phyloP scores from a whole-genome alignment of 768 basidiomycete genomes.

The Mycena pura region DNA sequence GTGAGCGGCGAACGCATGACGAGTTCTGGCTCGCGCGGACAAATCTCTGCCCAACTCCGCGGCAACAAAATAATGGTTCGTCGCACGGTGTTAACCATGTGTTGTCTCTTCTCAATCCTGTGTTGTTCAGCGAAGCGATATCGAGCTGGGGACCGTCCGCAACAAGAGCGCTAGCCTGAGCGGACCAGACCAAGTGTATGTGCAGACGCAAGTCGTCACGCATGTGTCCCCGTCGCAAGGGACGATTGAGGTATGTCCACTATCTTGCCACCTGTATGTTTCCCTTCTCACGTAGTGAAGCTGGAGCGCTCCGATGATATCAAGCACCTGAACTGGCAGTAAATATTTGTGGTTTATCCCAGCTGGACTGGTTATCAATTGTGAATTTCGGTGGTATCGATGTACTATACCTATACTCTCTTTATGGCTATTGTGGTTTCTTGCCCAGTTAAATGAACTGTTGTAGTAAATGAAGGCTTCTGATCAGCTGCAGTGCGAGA shows the following conservation, averaged over 20 bases:
- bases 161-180: background rate
- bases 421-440: no score
- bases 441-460: no score
- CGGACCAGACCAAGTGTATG: constrained; percentile 17
- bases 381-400: no score
- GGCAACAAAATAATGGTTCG: constrained; percentile 4
- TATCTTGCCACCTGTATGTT: background rate
- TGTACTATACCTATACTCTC: no score
- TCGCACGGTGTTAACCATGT: background rate
- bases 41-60: background rate
- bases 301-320: background rate
- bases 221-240: constrained; percentile 23
- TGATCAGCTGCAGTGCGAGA: no score
- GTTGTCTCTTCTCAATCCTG: background rate
- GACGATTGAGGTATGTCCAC: constrained; percentile 6
- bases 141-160: constrained; percentile 17
- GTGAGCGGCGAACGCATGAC: constrained; percentile 10
- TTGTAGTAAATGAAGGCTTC: no score
- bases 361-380: no score
- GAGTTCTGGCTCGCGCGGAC: constrained; percentile 16
- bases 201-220: constrained; percentile 19
- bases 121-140: background rate
- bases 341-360: no score
- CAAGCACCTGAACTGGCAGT: constrained; percentile 19
- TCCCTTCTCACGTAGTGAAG: no score